These are phyloP conservation scores for Penicillium goetzii DNA, from an alignment of 495 filamentous ascomycete species.

Conservation along the genomic window DNA sequence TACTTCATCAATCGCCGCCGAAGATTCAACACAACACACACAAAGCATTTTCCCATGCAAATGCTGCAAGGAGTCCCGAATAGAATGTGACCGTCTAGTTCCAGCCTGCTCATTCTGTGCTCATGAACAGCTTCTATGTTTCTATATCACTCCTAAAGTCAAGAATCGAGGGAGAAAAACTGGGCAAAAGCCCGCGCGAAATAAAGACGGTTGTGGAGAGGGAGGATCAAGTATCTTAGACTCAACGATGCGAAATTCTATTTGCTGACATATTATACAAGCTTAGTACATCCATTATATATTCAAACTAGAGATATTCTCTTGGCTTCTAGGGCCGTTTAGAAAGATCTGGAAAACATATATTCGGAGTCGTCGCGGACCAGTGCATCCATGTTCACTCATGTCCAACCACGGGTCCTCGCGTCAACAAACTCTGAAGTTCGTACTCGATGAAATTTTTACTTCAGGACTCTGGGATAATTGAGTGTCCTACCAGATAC, in stretches of 20 bases:
- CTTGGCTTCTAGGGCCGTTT: background rate
- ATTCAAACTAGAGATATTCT: background rate
- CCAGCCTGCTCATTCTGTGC: background rate
- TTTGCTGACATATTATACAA: background rate
- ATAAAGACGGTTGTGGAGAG: background rate
- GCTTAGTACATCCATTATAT: background rate
- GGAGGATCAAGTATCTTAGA: background rate
- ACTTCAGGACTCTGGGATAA: too few species aligned
- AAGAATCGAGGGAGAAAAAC: background rate
- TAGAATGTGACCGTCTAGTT: background rate
- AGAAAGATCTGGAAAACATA: too few species aligned
- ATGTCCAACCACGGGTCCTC: too few species aligned
- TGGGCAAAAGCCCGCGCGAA: background rate
- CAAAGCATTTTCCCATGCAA: background rate
- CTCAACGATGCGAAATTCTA: background rate
- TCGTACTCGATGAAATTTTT: too few species aligned
- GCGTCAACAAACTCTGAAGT: too few species aligned
- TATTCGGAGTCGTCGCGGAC: too few species aligned
- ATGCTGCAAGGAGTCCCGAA: background rate
- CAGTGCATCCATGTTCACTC: too few species aligned
- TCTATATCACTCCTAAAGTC: background rate
- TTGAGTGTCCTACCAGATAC: too few species aligned
- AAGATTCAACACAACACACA: background rate
- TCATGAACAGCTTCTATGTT: background rate
- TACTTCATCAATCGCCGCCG: background rate